phyloP scores from a whole-genome alignment of 83 land plant species.

The Picea abies region DNA sequence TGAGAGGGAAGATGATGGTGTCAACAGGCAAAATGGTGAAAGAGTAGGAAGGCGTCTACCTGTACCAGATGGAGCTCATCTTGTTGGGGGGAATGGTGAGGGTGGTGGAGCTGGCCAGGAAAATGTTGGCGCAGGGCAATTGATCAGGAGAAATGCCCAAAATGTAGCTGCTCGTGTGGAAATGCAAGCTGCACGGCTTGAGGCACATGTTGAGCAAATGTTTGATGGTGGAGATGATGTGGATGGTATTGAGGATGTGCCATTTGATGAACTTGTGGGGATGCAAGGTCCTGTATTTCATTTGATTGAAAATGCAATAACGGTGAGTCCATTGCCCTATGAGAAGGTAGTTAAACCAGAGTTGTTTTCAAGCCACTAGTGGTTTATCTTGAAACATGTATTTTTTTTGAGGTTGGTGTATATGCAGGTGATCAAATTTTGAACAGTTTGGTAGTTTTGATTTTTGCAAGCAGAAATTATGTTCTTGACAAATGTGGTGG shows the following conservation, averaged over 20 bases:
- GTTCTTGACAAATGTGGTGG: no score
- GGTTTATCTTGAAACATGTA: no score
- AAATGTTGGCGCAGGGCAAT: conserved; percentile 86
- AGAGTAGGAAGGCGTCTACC: conserved; percentile 68
- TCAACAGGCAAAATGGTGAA: conserved; percentile 64
- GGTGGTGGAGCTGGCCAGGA: conserved; percentile 73
- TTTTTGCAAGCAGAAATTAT: background rate
- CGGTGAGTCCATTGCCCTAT: conserved; percentile 55
- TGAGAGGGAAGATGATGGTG: conserved; percentile 75
- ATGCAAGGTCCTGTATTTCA: conserved; percentile 99
- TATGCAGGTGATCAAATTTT: background rate
- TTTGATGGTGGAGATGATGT: conserved; percentile 99
- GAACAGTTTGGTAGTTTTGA: background rate
- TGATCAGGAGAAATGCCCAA: conserved; percentile 90
- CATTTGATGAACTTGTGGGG: conserved; percentile 99
- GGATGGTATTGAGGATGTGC: conserved; percentile 99
- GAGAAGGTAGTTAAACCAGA: background rate
- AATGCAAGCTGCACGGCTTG: conserved; percentile 94
- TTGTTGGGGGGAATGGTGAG: conserved; percentile 58
- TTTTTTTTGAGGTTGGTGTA: no score
- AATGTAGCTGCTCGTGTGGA: conserved; percentile 92
- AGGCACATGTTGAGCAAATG: conserved; percentile 98
- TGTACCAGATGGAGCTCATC: conserved; percentile 48
- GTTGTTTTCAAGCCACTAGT: no score
- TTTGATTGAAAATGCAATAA: conserved; percentile 94